Base-by-base conservation (phyloP, 177 flowering plant species). In the Vitis hybrid region DNA sequence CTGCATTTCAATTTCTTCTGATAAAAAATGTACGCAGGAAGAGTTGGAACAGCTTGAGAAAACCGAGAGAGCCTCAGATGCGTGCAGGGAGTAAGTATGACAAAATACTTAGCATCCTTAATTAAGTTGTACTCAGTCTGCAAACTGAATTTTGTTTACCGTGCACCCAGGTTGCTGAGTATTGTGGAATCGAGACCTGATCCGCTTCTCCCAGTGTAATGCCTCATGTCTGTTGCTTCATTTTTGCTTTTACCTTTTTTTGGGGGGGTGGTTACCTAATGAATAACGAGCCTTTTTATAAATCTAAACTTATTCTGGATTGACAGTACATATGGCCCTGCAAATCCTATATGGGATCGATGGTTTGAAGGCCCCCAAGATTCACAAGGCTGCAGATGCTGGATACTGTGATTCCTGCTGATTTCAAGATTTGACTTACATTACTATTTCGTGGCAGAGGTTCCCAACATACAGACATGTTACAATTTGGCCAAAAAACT, bases 281-380 rank as follows among this genome's bases (percentile, higher is more conserved):
- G 24, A 59, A 11, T 18, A 48, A 2, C 13, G 2, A 52, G 27
- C 3, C 14, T 8, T 49, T 17, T 54, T 32, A 49, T 10, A 46
- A 30, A 59, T 14, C 46, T 24, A 24, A 24, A 21, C 56, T 56
- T 58, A 19, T 52, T 50, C n/a, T 64, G 48, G 14, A 55, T 67
- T 72, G 51, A 68, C 89, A 91, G 93, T 72, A 88, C 92, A 55
- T 75, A 56, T 70, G 91, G 92, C 71, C 97, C 93, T 0, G 19
- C 79, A 32, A 83, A 83, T 66, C 89, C 89, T 52, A 14, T 69
- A 6, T 91, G 97, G 92, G 91, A 91, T 73, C 78, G 85, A 65
- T 89, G 97, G 97, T 91, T 91, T 64, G 92, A 88, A 82, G 85
- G 90, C 2, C 87, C 91, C 15, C 82, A 83, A 76, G 91, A 91